phyloP scores from a whole-genome alignment of 2,329 filamentous ascomycete species.

The Hirsutella thompsonii region DNA sequence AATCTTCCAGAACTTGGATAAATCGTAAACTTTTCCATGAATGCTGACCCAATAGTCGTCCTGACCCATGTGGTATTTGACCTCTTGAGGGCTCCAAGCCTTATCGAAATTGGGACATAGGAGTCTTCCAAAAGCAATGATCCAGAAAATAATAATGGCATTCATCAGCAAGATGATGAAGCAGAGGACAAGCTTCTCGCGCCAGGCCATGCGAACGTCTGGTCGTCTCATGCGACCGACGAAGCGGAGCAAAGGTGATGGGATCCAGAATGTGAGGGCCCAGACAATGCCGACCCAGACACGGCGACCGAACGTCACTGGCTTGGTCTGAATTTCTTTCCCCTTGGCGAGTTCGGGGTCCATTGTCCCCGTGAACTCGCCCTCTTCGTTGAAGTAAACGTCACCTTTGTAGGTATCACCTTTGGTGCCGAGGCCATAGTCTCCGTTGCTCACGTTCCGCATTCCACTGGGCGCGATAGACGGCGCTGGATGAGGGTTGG shows the following conservation, averaged over 20 bases:
- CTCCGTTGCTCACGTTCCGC: conserved; percentile 50
- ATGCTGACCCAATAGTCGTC: conserved; percentile 80
- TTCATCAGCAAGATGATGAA: conserved; percentile 74
- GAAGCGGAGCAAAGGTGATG: conserved; percentile 67
- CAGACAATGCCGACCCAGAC: conserved; percentile 75
- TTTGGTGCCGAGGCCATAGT: conserved; percentile 81
- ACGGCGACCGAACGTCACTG: conserved; percentile 50
- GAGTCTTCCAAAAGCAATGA: conserved; percentile 70
- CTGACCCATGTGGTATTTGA: conserved; percentile 55
- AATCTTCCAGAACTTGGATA: conserved; percentile 73
- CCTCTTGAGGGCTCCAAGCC: conserved; percentile 64
- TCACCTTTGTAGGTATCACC: conserved; percentile 67
- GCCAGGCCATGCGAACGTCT: conserved; percentile 93
- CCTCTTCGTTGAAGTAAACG: conserved; percentile 60
- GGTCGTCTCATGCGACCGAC: conserved; percentile 93
- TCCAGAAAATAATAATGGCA: conserved; percentile 76
- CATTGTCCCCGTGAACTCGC: conserved; percentile 52
- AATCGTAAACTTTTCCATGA: conserved; percentile 81
- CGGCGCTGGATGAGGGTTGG: conserved; percentile 28
- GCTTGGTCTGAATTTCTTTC: conserved; percentile 61
- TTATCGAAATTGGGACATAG: conserved; percentile 89
- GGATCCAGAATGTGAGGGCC: conserved; percentile 87
- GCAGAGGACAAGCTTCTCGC: conserved; percentile 82
- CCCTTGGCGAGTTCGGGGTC: conserved; percentile 69
- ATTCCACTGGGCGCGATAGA: conserved; percentile 49